Evolutionary conservation across 2,329 filamentous ascomycete genomes (phyloP).

Genomic region (Blumeriella jaapii): DNA sequence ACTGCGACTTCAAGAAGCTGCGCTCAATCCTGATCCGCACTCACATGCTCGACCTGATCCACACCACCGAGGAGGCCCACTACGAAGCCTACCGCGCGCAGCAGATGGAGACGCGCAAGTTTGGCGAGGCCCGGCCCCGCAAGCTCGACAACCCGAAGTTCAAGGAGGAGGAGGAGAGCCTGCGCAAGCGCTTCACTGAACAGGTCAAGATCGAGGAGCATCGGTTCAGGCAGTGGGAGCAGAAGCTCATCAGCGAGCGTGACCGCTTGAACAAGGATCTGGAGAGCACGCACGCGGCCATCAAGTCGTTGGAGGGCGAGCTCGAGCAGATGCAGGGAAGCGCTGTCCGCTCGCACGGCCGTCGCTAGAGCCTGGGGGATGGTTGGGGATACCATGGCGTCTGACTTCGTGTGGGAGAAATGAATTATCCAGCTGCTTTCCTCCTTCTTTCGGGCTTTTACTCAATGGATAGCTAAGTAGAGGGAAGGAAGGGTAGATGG

Average conservation of each 20-base stretch:
- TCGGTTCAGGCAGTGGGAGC: slow-evolving; percentile 98
- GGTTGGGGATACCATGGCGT: slow-evolving; percentile 3
- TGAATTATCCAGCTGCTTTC: not conserved
- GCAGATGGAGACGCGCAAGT: slow-evolving; percentile 99
- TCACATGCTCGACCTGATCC: slow-evolving; percentile 98
- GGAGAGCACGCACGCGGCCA: slow-evolving; percentile 89
- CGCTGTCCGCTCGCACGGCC: slow-evolving; percentile 81
- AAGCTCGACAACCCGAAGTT: slow-evolving; percentile 99
- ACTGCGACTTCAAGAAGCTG: slow-evolving; percentile 99
- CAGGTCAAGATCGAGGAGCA: slow-evolving; percentile 99
- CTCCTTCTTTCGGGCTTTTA: slow-evolving; percentile 2
- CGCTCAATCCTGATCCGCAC: slow-evolving; percentile 97
- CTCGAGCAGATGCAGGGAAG: slow-evolving; percentile 89
- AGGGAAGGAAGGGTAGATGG: slow-evolving; percentile 8
- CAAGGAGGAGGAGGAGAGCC: slow-evolving; percentile 98
- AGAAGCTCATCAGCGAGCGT: slow-evolving; percentile 98
- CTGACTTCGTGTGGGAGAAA: slow-evolving; percentile 1
- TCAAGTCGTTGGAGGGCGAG: slow-evolving; percentile 84
- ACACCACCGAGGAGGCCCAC: slow-evolving; percentile 98
- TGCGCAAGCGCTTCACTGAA: slow-evolving; percentile 98
- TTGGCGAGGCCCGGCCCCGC: slow-evolving; percentile 89
- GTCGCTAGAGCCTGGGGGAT: slow-evolving; percentile 68
- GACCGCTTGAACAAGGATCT: slow-evolving; percentile 99
- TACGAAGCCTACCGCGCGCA: slow-evolving; percentile 98
- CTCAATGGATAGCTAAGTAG: too few relatives aligned